Evolutionary conservation across 192 early-diverging fungal species (phyloP).

Genomic region (Pecoramyces ruminantium): DNA sequence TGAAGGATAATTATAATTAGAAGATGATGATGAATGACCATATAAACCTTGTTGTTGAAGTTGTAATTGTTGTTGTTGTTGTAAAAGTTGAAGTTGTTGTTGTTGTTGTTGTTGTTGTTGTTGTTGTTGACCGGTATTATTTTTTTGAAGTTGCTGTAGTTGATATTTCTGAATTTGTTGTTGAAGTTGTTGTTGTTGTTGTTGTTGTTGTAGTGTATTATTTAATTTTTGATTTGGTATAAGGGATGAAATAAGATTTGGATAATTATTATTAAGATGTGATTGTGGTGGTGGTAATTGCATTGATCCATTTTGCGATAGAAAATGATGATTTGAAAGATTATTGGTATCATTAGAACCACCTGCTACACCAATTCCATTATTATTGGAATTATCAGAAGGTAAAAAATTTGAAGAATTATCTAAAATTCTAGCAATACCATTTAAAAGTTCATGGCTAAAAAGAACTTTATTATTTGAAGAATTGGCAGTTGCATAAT

Average conservation of each 20-base stretch:
- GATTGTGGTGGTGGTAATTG: neutral
- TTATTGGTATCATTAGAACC: neutral
- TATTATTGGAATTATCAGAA: neutral
- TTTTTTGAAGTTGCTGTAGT: constrained; percentile 6
- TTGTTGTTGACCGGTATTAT: constrained; percentile 10
- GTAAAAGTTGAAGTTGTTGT: constrained; percentile 10
- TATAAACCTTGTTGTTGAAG: constrained; percentile 11
- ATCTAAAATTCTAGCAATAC: neutral
- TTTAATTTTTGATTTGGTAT: no score
- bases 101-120: constrained; percentile 6
- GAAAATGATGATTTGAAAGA: neutral
- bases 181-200: constrained; percentile 7
- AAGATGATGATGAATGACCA: constrained; percentile 50
- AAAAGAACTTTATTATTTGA: neutral
- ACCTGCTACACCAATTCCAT: neutral
- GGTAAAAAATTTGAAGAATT: neutral
- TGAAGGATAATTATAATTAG: constrained; percentile 31
- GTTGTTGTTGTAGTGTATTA: neutral
- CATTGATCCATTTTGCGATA: neutral
- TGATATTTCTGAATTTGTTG: constrained; percentile 7
- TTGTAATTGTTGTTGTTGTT: constrained; percentile 17
- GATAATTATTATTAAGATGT: neutral
- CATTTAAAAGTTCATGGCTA: neutral
- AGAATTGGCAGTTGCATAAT: neutral
- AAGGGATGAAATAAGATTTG: neutral